phyloP scores from a whole-genome alignment of 768 basidiomycete species.

The Mycena crocata region DNA sequence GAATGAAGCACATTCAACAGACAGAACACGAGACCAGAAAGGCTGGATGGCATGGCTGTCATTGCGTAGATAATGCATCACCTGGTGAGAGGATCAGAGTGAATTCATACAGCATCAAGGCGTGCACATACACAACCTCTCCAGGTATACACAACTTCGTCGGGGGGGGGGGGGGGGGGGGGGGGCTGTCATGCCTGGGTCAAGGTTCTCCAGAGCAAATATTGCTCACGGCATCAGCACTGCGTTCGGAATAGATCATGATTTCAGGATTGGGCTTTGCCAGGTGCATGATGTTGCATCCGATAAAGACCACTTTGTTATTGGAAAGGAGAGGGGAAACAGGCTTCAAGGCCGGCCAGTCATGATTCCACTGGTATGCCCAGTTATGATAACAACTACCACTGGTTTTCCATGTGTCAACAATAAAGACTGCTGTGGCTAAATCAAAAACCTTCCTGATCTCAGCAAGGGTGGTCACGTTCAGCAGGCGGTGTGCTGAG shows the following conservation, averaged over 20 bases:
- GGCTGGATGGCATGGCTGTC: not conserved
- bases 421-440: slow-evolving; percentile 3
- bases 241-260: not conserved
- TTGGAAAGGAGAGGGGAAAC: not conserved
- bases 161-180: not conserved
- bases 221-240: slow-evolving; percentile 12
- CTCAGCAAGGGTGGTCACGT: not conserved
- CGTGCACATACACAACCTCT: slow-evolving; percentile 12
- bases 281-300: slow-evolving; percentile 8
- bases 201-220: slow-evolving; percentile 3
- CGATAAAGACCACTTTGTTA: not conserved
- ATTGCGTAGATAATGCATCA: not conserved
- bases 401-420: slow-evolving; percentile 2
- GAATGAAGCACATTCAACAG: not conserved
- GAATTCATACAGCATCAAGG: not conserved
- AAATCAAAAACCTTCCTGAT: slow-evolving; percentile 1
- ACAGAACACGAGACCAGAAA: not conserved
- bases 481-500: not conserved
- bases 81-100: not conserved
- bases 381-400: not conserved
- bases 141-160: slow-evolving; percentile 4
- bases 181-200: not conserved
- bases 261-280: not conserved
- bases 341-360: not conserved
- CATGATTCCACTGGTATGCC: not conserved